Base-by-base conservation (phyloP, 169 alveolate genomes). In the Miamiensis avidus region DNA sequence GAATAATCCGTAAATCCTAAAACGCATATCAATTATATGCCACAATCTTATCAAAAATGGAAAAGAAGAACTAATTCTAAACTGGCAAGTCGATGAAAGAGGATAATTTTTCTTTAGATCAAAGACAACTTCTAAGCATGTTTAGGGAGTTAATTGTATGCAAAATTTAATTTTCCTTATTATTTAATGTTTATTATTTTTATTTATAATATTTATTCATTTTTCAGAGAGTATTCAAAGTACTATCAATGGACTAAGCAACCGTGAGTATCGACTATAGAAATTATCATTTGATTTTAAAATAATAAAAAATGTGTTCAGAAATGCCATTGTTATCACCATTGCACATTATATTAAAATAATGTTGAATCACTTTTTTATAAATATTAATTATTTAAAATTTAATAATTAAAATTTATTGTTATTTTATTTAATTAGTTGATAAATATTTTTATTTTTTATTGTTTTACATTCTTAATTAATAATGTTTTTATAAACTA, bases 171-270 rank as follows among this genome's bases (percentile, higher is more conserved):
- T n/a, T n/a, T n/a, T n/a, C n/a, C n/a, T n/a, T n/a, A n/a, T n/a
- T n/a, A n/a, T n/a, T n/a, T n/a, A n/a, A n/a, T n/a, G n/a, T n/a
- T n/a, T n/a, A n/a, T n/a, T n/a, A n/a, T n/a, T n/a, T n/a, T n/a
- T n/a, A n/a, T n/a, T n/a, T n/a, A n/a, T n/a, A 75, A 31, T 4
- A 75, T 0, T 75, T 29, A 25, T 75, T 0, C 33, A 30, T 28
- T 4, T 1, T 27, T 25, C 0, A 91, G 34, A 88, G 86, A 83
- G 83, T 88, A 75, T 76, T 78, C 49, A 91, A 88, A 86, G 87
- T 91, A 34, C 83, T 91, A 30, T 69, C 88, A 33, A 83, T 88
- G 90, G 95, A 91, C 84, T 93, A 91, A 83, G 95, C 95, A 15
- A 91, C 95, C 75, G 86, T 91, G 1, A 86, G 82, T 79, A 79